These are phyloP conservation scores for Chlamydomonas incerta DNA, from an alignment of 139 green algal genomes.

Conservation along the genomic window DNA sequence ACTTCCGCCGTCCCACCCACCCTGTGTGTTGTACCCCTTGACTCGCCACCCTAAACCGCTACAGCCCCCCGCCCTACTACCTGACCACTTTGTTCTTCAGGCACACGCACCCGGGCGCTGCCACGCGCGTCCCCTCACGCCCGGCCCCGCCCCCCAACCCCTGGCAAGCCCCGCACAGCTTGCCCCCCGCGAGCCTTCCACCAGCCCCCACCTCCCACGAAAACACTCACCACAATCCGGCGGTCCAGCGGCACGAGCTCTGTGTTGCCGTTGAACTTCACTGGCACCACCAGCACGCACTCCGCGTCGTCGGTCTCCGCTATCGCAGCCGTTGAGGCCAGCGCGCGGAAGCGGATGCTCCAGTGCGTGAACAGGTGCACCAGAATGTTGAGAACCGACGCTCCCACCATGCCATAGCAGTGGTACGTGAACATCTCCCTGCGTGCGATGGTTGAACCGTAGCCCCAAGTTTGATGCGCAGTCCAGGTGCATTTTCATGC, in stretches of 20 bases:
- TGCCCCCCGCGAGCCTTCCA: neutral
- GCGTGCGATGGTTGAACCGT: neutral
- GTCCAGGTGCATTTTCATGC: too few relatives aligned
- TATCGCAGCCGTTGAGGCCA: slow-evolving; percentile 39
- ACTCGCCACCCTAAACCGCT: too few relatives aligned
- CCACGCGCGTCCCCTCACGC: too few relatives aligned
- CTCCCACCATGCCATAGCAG: slow-evolving; percentile 48
- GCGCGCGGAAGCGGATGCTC: slow-evolving; percentile 58
- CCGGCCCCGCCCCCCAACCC: neutral
- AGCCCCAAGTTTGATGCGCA: too few relatives aligned
- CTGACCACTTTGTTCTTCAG: too few relatives aligned
- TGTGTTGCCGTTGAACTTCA: slow-evolving; percentile 68
- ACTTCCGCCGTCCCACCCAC: too few relatives aligned
- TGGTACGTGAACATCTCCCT: slow-evolving; percentile 43
- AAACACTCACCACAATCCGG: slow-evolving; percentile 56
- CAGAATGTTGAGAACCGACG: slow-evolving; percentile 63
- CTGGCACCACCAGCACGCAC: slow-evolving; percentile 69
- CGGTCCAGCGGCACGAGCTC: slow-evolving; percentile 76
- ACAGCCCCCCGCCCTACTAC: too few relatives aligned
- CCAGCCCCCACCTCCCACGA: neutral
- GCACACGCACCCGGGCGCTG: too few relatives aligned
- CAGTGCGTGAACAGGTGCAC: slow-evolving; percentile 73
- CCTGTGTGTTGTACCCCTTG: too few relatives aligned
- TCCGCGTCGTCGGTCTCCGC: slow-evolving; percentile 51
- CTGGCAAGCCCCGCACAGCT: neutral